phyloP scores from a whole-genome alignment of 345 rosid genomes.

The Eucalyptus caleyi region DNA sequence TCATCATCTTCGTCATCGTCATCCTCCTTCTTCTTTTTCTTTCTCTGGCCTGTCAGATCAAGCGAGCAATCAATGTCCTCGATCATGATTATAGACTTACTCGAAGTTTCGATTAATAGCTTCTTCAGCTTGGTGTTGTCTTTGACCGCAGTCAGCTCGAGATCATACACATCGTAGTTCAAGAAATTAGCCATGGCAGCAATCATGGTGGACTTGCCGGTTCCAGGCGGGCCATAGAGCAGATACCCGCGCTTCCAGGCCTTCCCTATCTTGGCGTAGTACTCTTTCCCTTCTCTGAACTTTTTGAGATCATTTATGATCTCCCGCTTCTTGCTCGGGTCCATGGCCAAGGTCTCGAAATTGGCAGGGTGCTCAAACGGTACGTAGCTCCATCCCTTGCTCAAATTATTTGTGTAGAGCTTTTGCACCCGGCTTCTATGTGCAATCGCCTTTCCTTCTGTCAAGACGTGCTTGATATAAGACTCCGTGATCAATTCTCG shows the following conservation, averaged over 20 bases:
- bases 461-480: conserved; percentile 21
- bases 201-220: conserved; percentile 75
- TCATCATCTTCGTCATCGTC: neutral
- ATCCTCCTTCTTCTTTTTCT: neutral
- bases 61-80: conserved; percentile 72
- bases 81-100: conserved; percentile 46
- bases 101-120: conserved; percentile 34
- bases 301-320: conserved; percentile 36
- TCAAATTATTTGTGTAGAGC: conserved; percentile 27
- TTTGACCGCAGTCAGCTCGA: conserved; percentile 43
- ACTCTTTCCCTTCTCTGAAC: conserved; percentile 41
- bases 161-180: conserved; percentile 61
- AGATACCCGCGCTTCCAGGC: conserved; percentile 80
- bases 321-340: conserved; percentile 31
- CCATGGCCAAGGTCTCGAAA: conserved; percentile 60
- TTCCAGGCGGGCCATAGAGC: conserved; percentile 60
- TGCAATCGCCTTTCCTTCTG: conserved; percentile 19
- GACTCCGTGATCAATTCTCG: conserved; percentile 13
- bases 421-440: conserved; percentile 23
- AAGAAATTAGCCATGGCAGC: conserved; percentile 63
- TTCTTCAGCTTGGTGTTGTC: conserved; percentile 45
- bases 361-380: conserved; percentile 45
- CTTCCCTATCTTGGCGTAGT: conserved; percentile 50
- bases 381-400: conserved; percentile 15
- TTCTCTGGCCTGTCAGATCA: conserved; percentile 30